Conservation (phyloP, 345 rosid species). For the Pugionium cornutum region DNA sequence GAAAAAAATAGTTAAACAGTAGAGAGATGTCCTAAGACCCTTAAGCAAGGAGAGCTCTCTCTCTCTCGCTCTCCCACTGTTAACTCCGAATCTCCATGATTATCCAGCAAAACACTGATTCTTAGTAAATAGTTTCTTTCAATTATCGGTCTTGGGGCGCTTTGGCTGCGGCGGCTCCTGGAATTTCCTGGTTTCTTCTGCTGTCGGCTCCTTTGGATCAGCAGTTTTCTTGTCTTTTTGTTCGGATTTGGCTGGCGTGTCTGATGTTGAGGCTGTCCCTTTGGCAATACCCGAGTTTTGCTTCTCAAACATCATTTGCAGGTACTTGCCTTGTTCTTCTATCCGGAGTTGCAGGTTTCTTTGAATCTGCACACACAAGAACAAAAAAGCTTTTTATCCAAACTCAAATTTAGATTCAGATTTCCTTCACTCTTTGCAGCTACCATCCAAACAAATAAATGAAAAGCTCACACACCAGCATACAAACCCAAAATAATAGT, state of each 20-base stretch:
- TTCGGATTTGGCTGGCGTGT: constrained; percentile 44
- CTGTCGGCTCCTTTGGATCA: constrained; percentile 23
- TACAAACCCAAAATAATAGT: background rate
- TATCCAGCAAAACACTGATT: background rate
- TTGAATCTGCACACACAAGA: constrained; percentile 60
- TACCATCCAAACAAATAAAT: too few relatives aligned
- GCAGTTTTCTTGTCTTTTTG: constrained; percentile 41
- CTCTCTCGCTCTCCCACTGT: constrained; percentile 18
- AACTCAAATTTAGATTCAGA: background rate
- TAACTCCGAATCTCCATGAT: background rate
- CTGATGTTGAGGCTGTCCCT: constrained; percentile 57
- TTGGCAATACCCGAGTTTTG: constrained; percentile 65
- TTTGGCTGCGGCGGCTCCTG: constrained; percentile 38
- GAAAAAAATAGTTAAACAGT: background rate
- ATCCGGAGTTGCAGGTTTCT: constrained; percentile 87
- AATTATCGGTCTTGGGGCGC: constrained; percentile 36
- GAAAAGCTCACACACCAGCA: background rate
- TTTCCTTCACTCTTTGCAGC: background rate
- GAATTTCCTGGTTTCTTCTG: constrained; percentile 32
- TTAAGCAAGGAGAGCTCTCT: constrained; percentile 15
- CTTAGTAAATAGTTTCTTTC: constrained; percentile 18
- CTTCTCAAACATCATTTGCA: constrained; percentile 96
- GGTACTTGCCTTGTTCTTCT: constrained; percentile 95
- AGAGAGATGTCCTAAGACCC: constrained; percentile 24
- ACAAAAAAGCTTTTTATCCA: constrained; percentile 3